phyloP scores from a whole-genome alignment of 2,329 filamentous ascomycete species.

The Talaromyces sp. region DNA sequence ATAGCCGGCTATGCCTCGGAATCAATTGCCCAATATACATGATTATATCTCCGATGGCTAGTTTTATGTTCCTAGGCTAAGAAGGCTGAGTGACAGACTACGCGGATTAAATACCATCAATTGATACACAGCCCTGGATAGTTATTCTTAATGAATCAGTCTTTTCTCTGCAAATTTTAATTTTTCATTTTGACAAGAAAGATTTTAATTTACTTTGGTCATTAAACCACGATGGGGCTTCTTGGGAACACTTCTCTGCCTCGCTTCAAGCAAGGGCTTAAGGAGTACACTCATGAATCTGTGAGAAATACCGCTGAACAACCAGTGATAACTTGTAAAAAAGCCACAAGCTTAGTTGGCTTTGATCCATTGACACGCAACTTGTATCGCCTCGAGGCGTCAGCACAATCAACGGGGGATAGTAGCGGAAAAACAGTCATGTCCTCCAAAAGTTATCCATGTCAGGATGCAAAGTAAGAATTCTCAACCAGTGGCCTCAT shows the following conservation, averaged over 20 bases:
- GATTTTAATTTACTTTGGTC: neutral
- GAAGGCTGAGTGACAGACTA: neutral
- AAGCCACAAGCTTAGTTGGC: neutral
- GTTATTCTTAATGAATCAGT: neutral
- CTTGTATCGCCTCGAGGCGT: neutral
- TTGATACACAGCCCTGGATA: neutral
- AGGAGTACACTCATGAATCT: neutral
- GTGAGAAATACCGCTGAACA: neutral
- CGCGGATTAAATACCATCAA: neutral
- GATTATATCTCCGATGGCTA: neutral
- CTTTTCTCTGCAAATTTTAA: neutral
- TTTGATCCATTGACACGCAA: neutral
- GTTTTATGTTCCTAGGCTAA: neutral
- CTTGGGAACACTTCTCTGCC: neutral
- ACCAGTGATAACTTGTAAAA: neutral
- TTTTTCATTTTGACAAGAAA: neutral
- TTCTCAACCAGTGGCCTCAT: neutral
- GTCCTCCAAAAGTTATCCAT: neutral
- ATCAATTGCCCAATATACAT: neutral
- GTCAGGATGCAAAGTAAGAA: neutral
- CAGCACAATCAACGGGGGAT: neutral
- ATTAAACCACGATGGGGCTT: neutral
- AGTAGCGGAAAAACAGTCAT: neutral
- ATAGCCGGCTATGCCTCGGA: neutral
- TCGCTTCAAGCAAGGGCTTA: neutral